Conservation (phyloP, 2,329 filamentous ascomycete species). For the Cercospora brassicicola region DNA sequence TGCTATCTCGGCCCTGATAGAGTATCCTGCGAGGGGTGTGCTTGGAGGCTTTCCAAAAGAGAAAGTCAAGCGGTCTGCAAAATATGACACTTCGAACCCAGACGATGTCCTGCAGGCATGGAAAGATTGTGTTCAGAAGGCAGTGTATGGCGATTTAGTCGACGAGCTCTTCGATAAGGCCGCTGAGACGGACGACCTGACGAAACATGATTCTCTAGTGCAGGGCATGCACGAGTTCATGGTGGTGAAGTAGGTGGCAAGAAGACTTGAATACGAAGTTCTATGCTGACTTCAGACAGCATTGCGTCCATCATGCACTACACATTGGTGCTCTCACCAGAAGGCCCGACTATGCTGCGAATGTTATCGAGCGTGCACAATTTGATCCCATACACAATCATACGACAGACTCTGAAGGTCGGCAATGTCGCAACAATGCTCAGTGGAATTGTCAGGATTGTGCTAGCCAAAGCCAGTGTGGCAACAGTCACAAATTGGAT, state of each 20-base stretch:
- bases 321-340: conserved; percentile 69
- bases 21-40: conserved; percentile 66
- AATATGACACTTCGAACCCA: conserved; percentile 61
- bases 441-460: conserved; percentile 67
- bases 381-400: conserved; percentile 68
- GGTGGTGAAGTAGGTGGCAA: conserved; percentile 63
- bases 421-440: conserved; percentile 83
- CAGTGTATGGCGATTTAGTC: conserved; percentile 68
- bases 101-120: conserved; percentile 64
- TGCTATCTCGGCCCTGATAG: conserved; percentile 67
- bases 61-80: conserved; percentile 32
- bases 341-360: conserved; percentile 72
- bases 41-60: conserved; percentile 60
- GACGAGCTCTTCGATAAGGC: conserved; percentile 65
- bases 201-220: conserved; percentile 62
- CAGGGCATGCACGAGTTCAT: conserved; percentile 67
- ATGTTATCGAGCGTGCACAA: conserved; percentile 69
- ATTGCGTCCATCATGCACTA: conserved; percentile 74
- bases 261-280: not conserved
- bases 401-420: conserved; percentile 71
- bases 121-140: conserved; percentile 64
- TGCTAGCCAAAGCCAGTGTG: conserved; percentile 76
- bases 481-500: conserved; percentile 77
- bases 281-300: conserved; percentile 43
- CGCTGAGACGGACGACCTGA: conserved; percentile 61